phyloP scores from a whole-genome alignment of 352 stramenopile genomes.

The Globisporangium yorkense region DNA sequence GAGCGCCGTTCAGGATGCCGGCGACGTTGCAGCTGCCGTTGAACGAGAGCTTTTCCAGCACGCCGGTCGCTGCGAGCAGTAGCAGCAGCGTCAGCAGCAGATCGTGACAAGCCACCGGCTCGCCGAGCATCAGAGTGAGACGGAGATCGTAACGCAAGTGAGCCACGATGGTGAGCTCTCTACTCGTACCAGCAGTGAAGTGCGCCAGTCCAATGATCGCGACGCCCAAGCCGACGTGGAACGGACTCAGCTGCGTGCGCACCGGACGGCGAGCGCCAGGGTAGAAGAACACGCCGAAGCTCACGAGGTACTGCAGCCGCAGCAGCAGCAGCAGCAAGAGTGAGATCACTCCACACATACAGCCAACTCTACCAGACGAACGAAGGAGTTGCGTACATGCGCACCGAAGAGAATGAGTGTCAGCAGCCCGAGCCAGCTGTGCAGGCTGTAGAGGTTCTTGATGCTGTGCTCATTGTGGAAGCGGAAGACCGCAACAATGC shows the following conservation, averaged over 20 bases:
- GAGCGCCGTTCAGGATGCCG: constrained; percentile 48
- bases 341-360: constrained; percentile 1
- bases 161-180: background rate
- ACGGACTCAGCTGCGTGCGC: constrained; percentile 38
- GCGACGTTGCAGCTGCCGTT: constrained; percentile 81
- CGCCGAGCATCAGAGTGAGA: background rate
- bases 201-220: constrained; percentile 57
- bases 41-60: constrained; percentile 83
- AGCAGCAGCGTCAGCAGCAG: background rate
- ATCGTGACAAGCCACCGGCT: background rate
- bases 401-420: constrained; percentile 48
- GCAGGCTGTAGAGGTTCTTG: constrained; percentile 82
- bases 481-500: constrained; percentile 68
- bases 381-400: constrained; percentile 19
- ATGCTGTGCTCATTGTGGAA: constrained; percentile 87
- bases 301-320: constrained; percentile 42
- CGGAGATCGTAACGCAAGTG: background rate
- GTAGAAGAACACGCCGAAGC: constrained; percentile 73
- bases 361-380: background rate
- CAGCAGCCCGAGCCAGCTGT: constrained; percentile 80
- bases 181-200: constrained; percentile 35
- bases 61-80: constrained; percentile 30
- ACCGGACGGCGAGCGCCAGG: constrained; percentile 44
- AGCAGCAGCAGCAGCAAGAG: background rate
- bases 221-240: constrained; percentile 67